phyloP scores from a whole-genome alignment of 2,329 filamentous ascomycete genomes.

The Stagonosporopsis tanaceti region DNA sequence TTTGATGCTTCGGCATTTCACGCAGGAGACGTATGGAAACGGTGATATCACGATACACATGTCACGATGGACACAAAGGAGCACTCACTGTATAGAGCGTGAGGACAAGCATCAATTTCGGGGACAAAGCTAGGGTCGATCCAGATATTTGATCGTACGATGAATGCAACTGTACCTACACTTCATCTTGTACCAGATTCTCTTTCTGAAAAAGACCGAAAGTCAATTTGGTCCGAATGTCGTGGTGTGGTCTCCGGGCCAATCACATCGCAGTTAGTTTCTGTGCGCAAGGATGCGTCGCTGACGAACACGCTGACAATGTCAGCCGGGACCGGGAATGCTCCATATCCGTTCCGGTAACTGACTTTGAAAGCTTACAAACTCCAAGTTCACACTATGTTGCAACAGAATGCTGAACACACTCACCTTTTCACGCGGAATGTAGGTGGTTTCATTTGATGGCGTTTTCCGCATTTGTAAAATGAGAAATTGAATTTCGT shows the following conservation, averaged over 20 bases:
- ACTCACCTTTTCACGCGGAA: not conserved
- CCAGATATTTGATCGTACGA: no score
- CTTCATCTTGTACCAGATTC: no score
- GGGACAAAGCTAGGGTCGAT: no score
- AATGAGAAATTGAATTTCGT: not conserved
- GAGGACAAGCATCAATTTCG: not conserved
- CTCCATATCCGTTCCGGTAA: slow-evolving; percentile 1
- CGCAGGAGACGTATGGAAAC: no score
- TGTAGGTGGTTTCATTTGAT: not conserved
- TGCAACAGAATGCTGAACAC: not conserved
- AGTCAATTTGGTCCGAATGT: not conserved
- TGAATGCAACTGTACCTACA: no score
- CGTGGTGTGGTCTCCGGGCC: not conserved
- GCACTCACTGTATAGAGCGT: not conserved
- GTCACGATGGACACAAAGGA: not conserved
- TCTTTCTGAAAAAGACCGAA: not conserved
- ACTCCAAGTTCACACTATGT: not conserved
- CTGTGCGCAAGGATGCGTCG: not conserved
- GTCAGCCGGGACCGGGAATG: slow-evolving; percentile 1
- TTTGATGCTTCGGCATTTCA: no score
- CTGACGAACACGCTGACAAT: slow-evolving; percentile 8
- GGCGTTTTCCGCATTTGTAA: not conserved
- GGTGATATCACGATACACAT: no score
- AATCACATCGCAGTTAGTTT: not conserved
- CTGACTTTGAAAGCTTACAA: slow-evolving; percentile 14